Base-by-base conservation (phyloP, 2,329 filamentous ascomycete genomes). In the Aspergillus neoniger region DNA sequence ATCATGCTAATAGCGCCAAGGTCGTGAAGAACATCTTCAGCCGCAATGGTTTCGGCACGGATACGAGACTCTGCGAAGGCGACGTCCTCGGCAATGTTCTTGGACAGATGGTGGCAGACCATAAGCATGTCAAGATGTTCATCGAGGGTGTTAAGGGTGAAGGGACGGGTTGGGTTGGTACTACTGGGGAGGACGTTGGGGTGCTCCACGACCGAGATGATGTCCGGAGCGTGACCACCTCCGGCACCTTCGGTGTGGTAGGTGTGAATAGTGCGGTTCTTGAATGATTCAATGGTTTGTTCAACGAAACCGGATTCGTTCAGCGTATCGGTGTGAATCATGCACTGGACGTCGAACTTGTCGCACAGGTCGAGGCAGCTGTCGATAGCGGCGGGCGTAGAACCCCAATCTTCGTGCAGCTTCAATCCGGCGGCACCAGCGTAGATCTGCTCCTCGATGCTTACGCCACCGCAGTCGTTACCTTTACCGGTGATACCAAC, bases 221-320 rank as follows among this genome's bases (percentile, higher is more conserved):
- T 97, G 75, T 98, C 94, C 0, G 94, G 94, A 1, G 94, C 94
- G 76, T 98, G 94, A 3, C 94, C 94, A 66, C 94, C 94, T 43
- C 94, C 94, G 1, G 94, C 94, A 43, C 94, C 94, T 80, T 98
- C 94, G 32, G 92, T 97, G 79, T 98, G 94, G 77, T 98, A 98
- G 1, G 94, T 96, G 78, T 98, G 94, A 70, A 98, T 96, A 1
- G 92, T 91, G 62, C 94, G 88, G 71, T 87, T 83, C 74, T 91
- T 92, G 83, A 98, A 90, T 3, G 93, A 88, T n/a, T 82, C 85
- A 63, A 96, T 87, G 2, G 93, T 96, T 61, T 91, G 89, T 74
- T 97, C 94, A 54, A 98, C 94, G 71, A 96, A 98, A n/a, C 94
- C 94, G 17, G 91, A 94, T 77, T 98, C 94, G 76, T 98, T 98